Base-by-base conservation (phyloP, 805 yeast species). In the Deakozyma indianensis region DNA sequence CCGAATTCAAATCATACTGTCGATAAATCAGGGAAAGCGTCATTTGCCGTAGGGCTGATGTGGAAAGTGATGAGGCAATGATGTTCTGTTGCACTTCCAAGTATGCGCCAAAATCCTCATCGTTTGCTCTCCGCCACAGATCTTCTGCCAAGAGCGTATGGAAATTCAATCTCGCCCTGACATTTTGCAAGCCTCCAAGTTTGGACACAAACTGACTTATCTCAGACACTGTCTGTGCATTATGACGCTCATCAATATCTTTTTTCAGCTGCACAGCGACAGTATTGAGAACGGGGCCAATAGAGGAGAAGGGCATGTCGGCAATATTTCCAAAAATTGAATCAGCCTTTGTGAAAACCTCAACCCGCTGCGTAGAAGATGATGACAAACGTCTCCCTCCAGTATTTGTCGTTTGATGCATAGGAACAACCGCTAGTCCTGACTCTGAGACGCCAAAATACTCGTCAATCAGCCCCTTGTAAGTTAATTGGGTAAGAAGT, bases 391-490 rank as follows among this genome's bases (percentile, higher is more conserved):
- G 22, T 35, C 38, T 7, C 5, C 38, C 38, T 14, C 18, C 18
- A 11, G 38, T 9, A n/a, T 7, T n/a, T 9, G 7, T 20, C 9
- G 38, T 5, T 20, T 32, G 38, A n/a, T 32, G 38, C 5, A 32
- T 20, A 7, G 38, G 38, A 14, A 32, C 11, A 32, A 51, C 62
- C 1, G 59, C 55, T 32, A 64, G 63, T 22, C 64, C 60, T 3
- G 61, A 52, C 28, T 55, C 56, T 1, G 58, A 46, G 3, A 80
- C 63, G 3, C 73, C 76, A 51, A 77, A 69, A 11, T 77, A 58
- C 53, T 88, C 96, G 58, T 83, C 88, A 20, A 87, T 66, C 15
- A 92, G 66, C 0, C 97, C 98, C 16, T 74, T 68, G 58, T 88
- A 90, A 1, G 86, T 83, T 53, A 88, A 63, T 54, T 88, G 96